Percentiles rank a stretch among this genome's conserved stretches.
Evolutionary conservation across 2,329 filamentous ascomycete genomes (phyloP).

Genomic region (Pseudopyrenochaeta lycopersici): DNA sequence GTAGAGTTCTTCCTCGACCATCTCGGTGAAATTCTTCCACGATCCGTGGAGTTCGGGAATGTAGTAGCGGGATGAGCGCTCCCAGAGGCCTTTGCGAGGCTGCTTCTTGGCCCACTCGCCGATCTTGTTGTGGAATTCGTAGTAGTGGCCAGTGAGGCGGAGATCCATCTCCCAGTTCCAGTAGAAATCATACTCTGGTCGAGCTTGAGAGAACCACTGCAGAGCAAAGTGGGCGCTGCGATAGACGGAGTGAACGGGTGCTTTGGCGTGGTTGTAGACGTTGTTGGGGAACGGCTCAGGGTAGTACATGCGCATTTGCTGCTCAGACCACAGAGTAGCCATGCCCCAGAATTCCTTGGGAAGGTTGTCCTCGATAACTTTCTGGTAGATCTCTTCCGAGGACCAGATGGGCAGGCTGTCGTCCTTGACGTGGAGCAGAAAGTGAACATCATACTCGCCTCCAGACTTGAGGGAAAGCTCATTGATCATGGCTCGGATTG

Average conservation of each 20-base stretch:
- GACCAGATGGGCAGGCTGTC: constrained; percentile 80
- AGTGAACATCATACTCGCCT: constrained; percentile 85
- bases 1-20: constrained; percentile 68
- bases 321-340: constrained; percentile 91
- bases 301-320: constrained; percentile 91
- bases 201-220: constrained; percentile 62
- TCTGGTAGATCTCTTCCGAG: constrained; percentile 72
- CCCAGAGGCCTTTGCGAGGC: constrained; percentile 77
- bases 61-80: constrained; percentile 76
- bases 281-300: constrained; percentile 85
- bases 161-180: constrained; percentile 96
- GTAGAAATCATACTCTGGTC: constrained; percentile 62
- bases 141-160: constrained; percentile 82
- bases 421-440: constrained; percentile 87
- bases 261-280: constrained; percentile 67
- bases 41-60: constrained; percentile 74
- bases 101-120: constrained; percentile 71
- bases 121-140: constrained; percentile 77
- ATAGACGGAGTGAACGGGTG: constrained; percentile 88
- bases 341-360: constrained; percentile 89
- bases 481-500: constrained; percentile 82
- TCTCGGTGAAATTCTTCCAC: constrained; percentile 72
- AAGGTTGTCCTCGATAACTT: constrained; percentile 72
- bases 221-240: constrained; percentile 65
- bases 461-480: constrained; percentile 83